Evolutionary conservation across 2,329 filamentous ascomycete genomes (phyloP).

Genomic region (Aspergillus ustus): DNA sequence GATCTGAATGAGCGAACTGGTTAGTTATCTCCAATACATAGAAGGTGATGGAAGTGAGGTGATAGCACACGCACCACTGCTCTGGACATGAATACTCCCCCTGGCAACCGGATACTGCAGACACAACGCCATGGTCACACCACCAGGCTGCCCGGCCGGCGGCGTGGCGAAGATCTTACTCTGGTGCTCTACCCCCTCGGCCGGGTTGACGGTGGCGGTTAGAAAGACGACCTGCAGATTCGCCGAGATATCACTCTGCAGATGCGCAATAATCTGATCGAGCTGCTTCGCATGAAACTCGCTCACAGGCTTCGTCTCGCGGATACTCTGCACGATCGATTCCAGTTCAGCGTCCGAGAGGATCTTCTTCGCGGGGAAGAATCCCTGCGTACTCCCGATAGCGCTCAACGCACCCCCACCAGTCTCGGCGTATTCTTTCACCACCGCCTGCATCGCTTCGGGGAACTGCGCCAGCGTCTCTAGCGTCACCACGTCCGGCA

Average conservation of each 20-base stretch:
- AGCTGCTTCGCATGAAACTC: conserved; percentile 13
- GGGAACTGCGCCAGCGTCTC: conserved; percentile 21
- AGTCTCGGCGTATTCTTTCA: conserved; percentile 2
- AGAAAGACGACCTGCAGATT: conserved; percentile 12
- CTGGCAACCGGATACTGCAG: conserved; percentile 29
- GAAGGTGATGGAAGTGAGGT: too few relatives aligned
- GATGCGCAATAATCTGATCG: conserved; percentile 8
- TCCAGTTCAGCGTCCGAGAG: conserved; percentile 5
- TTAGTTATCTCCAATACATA: too few relatives aligned
- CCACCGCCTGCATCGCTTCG: not conserved
- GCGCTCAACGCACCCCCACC: not conserved
- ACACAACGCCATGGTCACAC: conserved; percentile 22
- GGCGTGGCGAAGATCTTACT: conserved; percentile 1
- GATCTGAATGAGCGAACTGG: conserved; percentile 18
- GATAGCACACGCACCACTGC: conserved; percentile 7
- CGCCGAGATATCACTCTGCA: conserved; percentile 8
- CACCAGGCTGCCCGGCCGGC: not conserved
- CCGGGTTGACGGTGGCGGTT: not conserved
- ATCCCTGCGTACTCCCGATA: conserved; percentile 5
- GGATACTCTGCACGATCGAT: conserved; percentile 4
- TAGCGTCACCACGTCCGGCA: conserved; percentile 18
- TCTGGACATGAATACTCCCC: conserved; percentile 26
- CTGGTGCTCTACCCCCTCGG: conserved; percentile 20
- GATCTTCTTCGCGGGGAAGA: conserved; percentile 4
- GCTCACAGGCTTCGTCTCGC: not conserved